Base-by-base conservation (phyloP, 768 basidiomycete genomes). In the Tremella mesenterica region DNA sequence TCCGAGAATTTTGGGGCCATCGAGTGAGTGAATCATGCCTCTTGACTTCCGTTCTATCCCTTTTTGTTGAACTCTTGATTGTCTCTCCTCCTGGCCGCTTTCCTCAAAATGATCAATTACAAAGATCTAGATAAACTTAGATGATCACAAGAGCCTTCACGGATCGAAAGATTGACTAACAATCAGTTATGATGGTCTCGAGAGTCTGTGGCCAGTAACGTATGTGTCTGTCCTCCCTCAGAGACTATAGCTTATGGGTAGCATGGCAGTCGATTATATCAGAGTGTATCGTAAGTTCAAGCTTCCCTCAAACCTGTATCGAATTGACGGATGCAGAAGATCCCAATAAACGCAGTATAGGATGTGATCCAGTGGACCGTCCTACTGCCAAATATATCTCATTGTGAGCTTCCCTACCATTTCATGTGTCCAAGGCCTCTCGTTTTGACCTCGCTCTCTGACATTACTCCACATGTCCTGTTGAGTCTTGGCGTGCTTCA, bases 221-320 rank as follows among this genome's bases (percentile, higher is more conserved):
- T 65, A 44, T 52, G 63, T 61, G 25, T 21, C 20, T 29, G 10
- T 7, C 36, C 3, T 29, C 16, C 38, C 9, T 16, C 34, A 23
- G 18, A 18, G 25, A 34, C 41, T 21, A 5, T 30, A 21, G 14
- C 23, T 25, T 75, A 87, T 86, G 10, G 77, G 79, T 36, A 80
- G 82, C 60, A 83, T 95, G 86, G 77, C 75, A 44, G 77, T 93
- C 36, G 88, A 95, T 69, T 95, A 85, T 75, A 81, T 96, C 50
- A 81, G 92, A 21, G 86, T 97, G 7, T 97, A 95, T 73, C 92
- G 68, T 70, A 45, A 55, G 67, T 64, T 5, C 2, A 28, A 13
- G 14, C 29, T 51, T n/a, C 4, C 25, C 6, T 14, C 13, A 20
- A 29, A 36, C 16, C 20, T 6, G 18, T 16, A 44, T 6, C 41